Percentiles rank a stretch among this genome's conserved stretches.
Conservation (phyloP, 192 early-diverging fungal genomes). For the Anaeromyces robustus region DNA sequence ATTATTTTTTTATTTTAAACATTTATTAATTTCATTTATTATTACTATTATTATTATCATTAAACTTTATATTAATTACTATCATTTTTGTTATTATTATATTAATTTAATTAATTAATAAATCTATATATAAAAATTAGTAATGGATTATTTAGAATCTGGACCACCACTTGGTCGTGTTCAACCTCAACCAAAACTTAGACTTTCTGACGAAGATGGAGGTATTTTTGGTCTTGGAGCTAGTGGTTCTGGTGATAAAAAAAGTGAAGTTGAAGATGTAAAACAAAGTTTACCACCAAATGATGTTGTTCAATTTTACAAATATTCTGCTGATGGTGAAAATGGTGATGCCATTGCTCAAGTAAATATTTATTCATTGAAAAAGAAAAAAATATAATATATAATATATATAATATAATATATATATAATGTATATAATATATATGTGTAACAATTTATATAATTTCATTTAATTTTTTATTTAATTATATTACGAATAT, state of each 20-base stretch:
- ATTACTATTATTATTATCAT: no score
- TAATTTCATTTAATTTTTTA: no score
- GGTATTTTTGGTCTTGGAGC: constrained; percentile 79
- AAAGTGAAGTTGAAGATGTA: constrained; percentile 30
- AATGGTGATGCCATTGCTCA: neutral
- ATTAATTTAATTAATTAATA: no score
- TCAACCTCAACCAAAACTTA: constrained; percentile 44
- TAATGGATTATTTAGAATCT: constrained; percentile 38
- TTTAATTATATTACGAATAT: no score
- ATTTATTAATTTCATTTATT: no score
- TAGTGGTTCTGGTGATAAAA: constrained; percentile 16
- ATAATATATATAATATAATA: no score
- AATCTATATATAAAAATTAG: constrained; percentile 13
- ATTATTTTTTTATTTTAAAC: no score
- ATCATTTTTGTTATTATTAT: no score
- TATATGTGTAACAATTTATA: no score
- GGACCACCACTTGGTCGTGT: constrained; percentile 74
- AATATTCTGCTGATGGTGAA: neutral
- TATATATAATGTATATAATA: no score
- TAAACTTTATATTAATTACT: no score
- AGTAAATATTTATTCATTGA: neutral
- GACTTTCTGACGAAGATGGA: constrained; percentile 59
- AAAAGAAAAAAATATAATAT: no score
- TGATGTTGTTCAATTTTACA: neutral
- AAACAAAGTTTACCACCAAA: constrained; percentile 60